Conservation (phyloP, 306 rosid genomes). For the Fagus sylvatica region DNA sequence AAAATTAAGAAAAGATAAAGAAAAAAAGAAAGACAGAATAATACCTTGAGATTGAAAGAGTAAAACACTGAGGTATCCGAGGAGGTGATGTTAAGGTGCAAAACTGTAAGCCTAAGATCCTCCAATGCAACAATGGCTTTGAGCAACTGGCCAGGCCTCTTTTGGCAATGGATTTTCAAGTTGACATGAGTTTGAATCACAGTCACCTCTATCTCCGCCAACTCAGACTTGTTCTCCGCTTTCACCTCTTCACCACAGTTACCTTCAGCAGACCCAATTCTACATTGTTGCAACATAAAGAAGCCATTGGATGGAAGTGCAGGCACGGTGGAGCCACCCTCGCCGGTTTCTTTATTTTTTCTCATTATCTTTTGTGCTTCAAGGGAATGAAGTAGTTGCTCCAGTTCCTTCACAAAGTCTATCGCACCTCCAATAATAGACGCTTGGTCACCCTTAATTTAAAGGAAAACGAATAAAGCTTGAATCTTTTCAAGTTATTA, state of each 20-base stretch:
- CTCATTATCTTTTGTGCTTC: conserved; percentile 67
- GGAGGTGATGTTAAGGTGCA: conserved; percentile 87
- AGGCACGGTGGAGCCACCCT: conserved; percentile 11
- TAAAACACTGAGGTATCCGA: conserved; percentile 59
- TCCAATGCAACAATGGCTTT: conserved; percentile 77
- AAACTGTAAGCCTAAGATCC: conserved; percentile 68
- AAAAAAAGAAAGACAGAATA: conserved; percentile 29
- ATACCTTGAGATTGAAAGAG: conserved; percentile 96
- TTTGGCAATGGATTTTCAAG: conserved; percentile 71
- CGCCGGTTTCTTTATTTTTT: conserved; percentile 36
- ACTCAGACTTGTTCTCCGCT: conserved; percentile 71
- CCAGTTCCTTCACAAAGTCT: conserved; percentile 92
- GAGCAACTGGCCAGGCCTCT: conserved; percentile 63
- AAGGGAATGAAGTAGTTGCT: conserved; percentile 74
- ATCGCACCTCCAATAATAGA: conserved; percentile 96
- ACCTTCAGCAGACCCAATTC: conserved; percentile 41
- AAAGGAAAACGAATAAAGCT: background rate
- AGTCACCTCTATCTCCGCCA: conserved; percentile 65
- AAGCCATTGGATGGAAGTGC: conserved; percentile 31
- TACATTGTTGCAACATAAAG: conserved; percentile 32
- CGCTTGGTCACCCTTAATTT: conserved; percentile 90
- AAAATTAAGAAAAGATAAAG: background rate
- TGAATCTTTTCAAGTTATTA: background rate
- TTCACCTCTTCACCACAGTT: conserved; percentile 43
- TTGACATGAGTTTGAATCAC: conserved; percentile 91